phyloP scores from a whole-genome alignment of 169 alveolate species.

The Plasmodium adleri region DNA sequence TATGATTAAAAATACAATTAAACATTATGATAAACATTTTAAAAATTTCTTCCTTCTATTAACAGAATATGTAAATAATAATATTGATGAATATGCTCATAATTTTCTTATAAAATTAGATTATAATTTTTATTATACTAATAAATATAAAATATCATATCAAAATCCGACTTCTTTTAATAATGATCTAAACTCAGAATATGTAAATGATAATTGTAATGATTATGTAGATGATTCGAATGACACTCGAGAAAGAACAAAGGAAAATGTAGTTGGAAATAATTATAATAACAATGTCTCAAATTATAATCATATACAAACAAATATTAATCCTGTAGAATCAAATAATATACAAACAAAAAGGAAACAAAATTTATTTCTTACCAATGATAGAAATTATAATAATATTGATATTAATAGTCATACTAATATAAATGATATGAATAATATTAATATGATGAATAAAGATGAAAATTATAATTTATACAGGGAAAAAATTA shows the following conservation, averaged over 20 bases:
- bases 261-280: too few species aligned
- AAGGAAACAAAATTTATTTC: background rate
- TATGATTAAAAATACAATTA: constrained; percentile 71
- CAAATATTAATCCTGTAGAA: background rate
- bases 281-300: too few species aligned
- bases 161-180: background rate
- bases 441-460: background rate
- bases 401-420: background rate
- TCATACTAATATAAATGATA: background rate
- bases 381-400: background rate
- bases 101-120: constrained; percentile 68
- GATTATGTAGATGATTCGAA: background rate
- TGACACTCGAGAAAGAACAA: background rate
- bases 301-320: too few species aligned
- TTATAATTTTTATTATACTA: constrained; percentile 70
- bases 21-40: constrained; percentile 72
- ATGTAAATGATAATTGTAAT: background rate
- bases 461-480: background rate
- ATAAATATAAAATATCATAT: constrained; percentile 28
- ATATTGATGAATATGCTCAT: constrained; percentile 77
- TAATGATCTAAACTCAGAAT: constrained; percentile 8
- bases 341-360: background rate
- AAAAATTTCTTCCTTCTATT: constrained; percentile 47
- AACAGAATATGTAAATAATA: constrained; percentile 69
- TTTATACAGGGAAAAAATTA: too few species aligned